Evolutionary conservation across 2,329 filamentous ascomycete genomes (phyloP), one percentile per base, ranked within the genome.

Genomic region (Lachnellula hyalina): DNA sequence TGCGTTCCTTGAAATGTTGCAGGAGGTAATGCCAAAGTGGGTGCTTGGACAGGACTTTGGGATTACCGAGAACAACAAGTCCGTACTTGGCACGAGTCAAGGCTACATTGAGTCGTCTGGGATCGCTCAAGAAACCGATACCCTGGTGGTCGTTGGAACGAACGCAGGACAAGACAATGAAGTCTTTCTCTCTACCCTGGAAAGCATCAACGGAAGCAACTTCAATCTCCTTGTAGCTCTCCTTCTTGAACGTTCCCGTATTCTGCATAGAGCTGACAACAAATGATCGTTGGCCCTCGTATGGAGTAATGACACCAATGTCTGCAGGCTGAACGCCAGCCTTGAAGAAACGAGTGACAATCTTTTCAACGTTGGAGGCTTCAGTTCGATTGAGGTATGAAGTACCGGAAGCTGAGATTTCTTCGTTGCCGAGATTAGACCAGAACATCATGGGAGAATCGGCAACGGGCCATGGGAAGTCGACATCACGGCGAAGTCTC

Each of bases 371-470:
- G 62, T 97, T 97, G 47, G 91, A 89, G 4, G 94, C 92, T 72
- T 99, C 94, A 1, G 94, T 97, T 47, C 94, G 89, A 73, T 99
- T 99, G 63, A 99, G 86, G 69, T 99, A 99, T 2, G 93, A 97
- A 2, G 94, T 99, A 68, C 94, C 94, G 25, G 92, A 96, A 1
- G 94, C 94, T 6, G 93, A 96, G 49, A 99, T 99, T 72, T 99
- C 94, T 72, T 99, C 94, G 57, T 95, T 96, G 57, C 94, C 94
- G 53, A 96, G 77, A 70, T 99, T 99, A 25, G 91, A 96, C 94
- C 94, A 99, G 76, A 99, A 99, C 94, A 97, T 97, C 94, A 99
- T 99, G 3, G 94, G 94, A 64, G 86, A 90, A 70, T 97, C 93
- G 19, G 79, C 83, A 32, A 96, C 90, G 2, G 94, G 94, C 94